These are phyloP conservation scores for Lathyrus tuberosus DNA, from an alignment of 306 rosid species.

Conservation along the genomic window DNA sequence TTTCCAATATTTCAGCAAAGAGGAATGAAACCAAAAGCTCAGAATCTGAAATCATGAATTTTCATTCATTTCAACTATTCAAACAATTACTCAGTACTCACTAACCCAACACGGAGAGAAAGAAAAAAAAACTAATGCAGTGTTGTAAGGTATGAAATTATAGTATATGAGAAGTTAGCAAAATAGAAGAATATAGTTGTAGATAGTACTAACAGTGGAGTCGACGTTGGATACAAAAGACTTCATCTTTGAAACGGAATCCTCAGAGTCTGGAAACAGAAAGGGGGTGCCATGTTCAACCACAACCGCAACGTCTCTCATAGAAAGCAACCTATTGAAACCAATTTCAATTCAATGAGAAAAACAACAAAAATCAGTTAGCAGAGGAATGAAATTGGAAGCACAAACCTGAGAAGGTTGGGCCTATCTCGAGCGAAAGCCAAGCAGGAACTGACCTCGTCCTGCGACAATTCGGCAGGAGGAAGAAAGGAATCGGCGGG, in stretches of 20 bases:
- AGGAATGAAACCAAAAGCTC: too few species aligned
- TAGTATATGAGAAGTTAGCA: too few species aligned
- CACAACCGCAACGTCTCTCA: conserved; percentile 64
- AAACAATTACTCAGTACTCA: too few species aligned
- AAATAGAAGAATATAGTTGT: neutral
- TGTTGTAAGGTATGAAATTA: too few species aligned
- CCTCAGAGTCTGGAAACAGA: conserved; percentile 60
- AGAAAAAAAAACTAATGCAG: too few species aligned
- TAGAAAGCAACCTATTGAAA: conserved; percentile 67
- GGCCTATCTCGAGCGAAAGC: conserved; percentile 67
- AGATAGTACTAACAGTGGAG: conserved; percentile 52
- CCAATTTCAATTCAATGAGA: neutral
- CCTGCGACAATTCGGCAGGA: conserved; percentile 27
- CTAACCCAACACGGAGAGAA: too few species aligned
- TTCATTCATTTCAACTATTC: too few species aligned
- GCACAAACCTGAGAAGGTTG: conserved; percentile 60
- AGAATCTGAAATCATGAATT: too few species aligned
- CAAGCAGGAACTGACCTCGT: conserved; percentile 60
- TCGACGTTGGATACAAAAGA: conserved; percentile 50
- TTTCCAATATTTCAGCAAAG: too few species aligned
- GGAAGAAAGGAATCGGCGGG: neutral
- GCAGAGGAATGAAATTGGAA: neutral
- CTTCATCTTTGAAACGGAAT: conserved; percentile 53
- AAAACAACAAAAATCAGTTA: neutral
- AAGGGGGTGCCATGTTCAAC: conserved; percentile 63